Evolutionary conservation across 2,329 filamentous ascomycete genomes (phyloP).

Genomic region (Scleromitrula shiraiana): DNA sequence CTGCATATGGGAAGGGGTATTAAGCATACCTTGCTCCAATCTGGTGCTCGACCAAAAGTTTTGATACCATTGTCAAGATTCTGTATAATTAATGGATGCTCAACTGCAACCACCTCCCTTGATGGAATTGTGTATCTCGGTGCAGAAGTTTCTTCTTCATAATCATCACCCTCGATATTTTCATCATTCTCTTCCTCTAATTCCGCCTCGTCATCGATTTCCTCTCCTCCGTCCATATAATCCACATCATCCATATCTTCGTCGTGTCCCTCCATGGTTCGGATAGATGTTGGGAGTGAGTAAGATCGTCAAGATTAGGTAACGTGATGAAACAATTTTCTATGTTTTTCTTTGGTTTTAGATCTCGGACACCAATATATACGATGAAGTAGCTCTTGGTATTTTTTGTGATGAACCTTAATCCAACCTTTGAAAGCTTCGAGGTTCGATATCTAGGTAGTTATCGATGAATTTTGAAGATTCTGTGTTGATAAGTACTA

Average conservation of each 20-base stretch:
- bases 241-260: constrained; percentile 4
- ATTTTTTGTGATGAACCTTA: too few relatives aligned
- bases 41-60: constrained; percentile 42
- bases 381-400: too few relatives aligned
- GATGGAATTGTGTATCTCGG: constrained; percentile 44
- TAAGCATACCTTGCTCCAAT: constrained; percentile 26
- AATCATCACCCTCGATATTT: neutral
- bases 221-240: neutral
- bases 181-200: constrained; percentile 1
- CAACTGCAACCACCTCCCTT: constrained; percentile 49
- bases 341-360: too few relatives aligned
- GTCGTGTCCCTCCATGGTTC: neutral
- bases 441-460: too few relatives aligned
- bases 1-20: neutral
- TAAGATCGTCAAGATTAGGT: too few relatives aligned
- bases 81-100: constrained; percentile 59
- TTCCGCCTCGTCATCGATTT: neutral
- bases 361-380: too few relatives aligned
- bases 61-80: constrained; percentile 56
- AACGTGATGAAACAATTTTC: too few relatives aligned
- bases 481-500: too few relatives aligned
- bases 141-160: constrained; percentile 13
- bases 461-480: too few relatives aligned
- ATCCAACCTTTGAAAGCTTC: too few relatives aligned
- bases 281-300: too few relatives aligned